A percentile compares a stretch with the other conserved stretches of the same genome.
phyloP scores from a whole-genome alignment of 345 rosid species.

The Zanthoxylum bungeanum region DNA sequence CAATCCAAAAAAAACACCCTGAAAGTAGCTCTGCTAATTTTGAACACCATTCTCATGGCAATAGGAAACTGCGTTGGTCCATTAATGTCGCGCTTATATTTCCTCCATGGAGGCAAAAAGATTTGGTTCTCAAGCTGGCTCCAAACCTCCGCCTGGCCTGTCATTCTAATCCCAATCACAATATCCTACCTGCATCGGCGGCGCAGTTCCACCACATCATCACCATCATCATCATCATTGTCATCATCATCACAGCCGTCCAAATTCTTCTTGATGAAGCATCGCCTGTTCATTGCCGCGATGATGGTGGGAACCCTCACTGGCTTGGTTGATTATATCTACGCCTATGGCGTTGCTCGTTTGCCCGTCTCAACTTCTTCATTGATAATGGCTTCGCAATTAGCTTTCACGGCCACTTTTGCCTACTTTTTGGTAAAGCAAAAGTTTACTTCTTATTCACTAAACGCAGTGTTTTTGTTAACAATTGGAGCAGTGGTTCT shows the following conservation, averaged over 20 bases:
- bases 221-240: too few relatives aligned
- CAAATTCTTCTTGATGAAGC: conserved; percentile 36
- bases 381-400: conserved; percentile 58
- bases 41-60: conserved; percentile 49
- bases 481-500: conserved; percentile 66
- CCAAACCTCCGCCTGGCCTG: conserved; percentile 59
- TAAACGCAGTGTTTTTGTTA: conserved; percentile 60
- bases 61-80: conserved; percentile 72
- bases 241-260: background rate
- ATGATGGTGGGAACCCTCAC: conserved; percentile 45
- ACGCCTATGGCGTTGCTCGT: conserved; percentile 60
- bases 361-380: conserved; percentile 79
- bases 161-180: conserved; percentile 44
- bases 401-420: conserved; percentile 68
- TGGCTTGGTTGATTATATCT: conserved; percentile 65
- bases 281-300: conserved; percentile 31
- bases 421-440: conserved; percentile 68
- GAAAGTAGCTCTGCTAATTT: conserved; percentile 36
- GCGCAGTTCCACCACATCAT: too few relatives aligned
- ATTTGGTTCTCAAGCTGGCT: conserved; percentile 80
- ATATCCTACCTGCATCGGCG: conserved; percentile 40
- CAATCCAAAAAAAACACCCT: background rate
- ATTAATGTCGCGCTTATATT: conserved; percentile 68
- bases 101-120: conserved; percentile 64
- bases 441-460: conserved; percentile 53